These are phyloP conservation scores for Termitomyces sp. DNA, from an alignment of 768 basidiomycete species.

Conservation along the genomic window DNA sequence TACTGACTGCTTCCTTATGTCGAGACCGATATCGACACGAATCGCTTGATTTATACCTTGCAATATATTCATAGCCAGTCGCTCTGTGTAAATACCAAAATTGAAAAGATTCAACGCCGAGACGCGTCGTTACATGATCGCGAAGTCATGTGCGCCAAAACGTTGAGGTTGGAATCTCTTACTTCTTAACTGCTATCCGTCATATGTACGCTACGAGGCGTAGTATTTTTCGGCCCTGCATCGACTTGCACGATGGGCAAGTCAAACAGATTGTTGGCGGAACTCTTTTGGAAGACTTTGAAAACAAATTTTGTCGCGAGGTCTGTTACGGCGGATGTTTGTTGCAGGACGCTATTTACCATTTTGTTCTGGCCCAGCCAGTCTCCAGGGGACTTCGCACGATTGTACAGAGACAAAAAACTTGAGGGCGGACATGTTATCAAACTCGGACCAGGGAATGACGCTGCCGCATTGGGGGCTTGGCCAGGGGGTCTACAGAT, in stretches of 20 bases:
- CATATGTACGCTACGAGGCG: conserved; percentile 34
- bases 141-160: background rate
- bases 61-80: background rate
- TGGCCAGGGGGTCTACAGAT: conserved; percentile 91
- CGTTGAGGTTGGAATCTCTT: no score
- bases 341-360: conserved; percentile 6
- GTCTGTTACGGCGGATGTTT: conserved; percentile 36
- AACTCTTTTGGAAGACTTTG: conserved; percentile 74
- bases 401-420: conserved; percentile 64
- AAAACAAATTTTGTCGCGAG: conserved; percentile 91
- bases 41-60: background rate
- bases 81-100: background rate
- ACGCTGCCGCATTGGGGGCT: conserved; percentile 76
- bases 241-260: conserved; percentile 92
- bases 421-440: conserved; percentile 93
- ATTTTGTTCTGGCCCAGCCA: conserved; percentile 45
- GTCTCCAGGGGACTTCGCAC: conserved; percentile 75
- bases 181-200: no score
- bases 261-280: conserved; percentile 99
- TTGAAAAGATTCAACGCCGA: background rate
- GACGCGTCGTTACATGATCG: background rate
- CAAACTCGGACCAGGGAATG: conserved; percentile 89
- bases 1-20: conserved; percentile 52
- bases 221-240: conserved; percentile 84
- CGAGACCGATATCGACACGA: no score